Evolutionary conservation across 2,329 filamentous ascomycete genomes (phyloP).

Genomic region (Nemania bipapillata): DNA sequence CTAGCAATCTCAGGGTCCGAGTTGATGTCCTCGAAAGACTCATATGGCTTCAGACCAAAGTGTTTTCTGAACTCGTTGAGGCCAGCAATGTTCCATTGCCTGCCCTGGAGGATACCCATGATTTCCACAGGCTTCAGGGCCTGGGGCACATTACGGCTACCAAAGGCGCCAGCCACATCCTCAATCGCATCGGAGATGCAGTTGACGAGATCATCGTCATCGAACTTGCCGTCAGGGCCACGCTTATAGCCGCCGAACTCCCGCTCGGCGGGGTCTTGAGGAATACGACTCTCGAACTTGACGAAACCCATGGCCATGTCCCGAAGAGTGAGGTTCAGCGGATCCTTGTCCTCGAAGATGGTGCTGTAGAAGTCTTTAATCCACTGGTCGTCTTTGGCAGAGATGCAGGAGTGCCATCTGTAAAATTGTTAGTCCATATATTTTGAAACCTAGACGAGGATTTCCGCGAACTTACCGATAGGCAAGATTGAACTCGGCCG

Average conservation of each 20-base stretch:
- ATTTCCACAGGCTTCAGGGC: conserved; percentile 81
- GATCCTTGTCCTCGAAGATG: conserved; percentile 68
- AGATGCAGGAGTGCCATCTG: conserved; percentile 79
- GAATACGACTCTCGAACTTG: conserved; percentile 70
- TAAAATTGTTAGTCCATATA: neutral
- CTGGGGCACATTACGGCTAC: conserved; percentile 77
- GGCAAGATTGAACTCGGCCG: conserved; percentile 87
- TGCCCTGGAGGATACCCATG: conserved; percentile 79
- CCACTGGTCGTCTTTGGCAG: conserved; percentile 80
- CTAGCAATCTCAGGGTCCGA: conserved; percentile 76
- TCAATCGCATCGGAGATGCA: conserved; percentile 82
- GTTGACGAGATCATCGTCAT: conserved; percentile 79
- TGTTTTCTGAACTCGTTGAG: conserved; percentile 88
- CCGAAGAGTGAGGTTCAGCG: conserved; percentile 64
- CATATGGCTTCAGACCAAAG: conserved; percentile 79
- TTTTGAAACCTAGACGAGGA: too few species aligned
- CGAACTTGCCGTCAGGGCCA: conserved; percentile 73
- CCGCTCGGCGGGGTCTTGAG: conserved; percentile 74
- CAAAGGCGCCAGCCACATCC: conserved; percentile 79
- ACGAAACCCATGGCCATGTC: conserved; percentile 72
- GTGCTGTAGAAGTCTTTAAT: conserved; percentile 74
- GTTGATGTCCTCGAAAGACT: conserved; percentile 85
- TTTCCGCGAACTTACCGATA: conserved; percentile 76
- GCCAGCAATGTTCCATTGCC: conserved; percentile 79
- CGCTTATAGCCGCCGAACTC: conserved; percentile 74